Percentiles rank a stretch among this genome's conserved stretches.
These are phyloP conservation scores for Stemphylium beticola DNA, from an alignment of 2,329 filamentous ascomycete genomes.

Conservation along the genomic window DNA sequence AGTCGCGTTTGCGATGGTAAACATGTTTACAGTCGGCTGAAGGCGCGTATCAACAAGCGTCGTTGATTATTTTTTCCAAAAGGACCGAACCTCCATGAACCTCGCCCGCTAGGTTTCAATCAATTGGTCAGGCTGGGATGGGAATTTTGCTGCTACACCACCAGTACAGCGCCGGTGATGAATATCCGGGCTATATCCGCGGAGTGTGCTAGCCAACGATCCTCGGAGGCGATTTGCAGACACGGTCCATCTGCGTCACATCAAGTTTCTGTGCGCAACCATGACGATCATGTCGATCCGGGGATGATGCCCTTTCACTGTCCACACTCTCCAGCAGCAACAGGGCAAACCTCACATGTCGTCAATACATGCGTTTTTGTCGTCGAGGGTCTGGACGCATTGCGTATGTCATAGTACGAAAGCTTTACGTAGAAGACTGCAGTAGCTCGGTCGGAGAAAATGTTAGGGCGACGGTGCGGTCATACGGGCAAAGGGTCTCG, in stretches of 20 bases:
- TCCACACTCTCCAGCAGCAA: background rate
- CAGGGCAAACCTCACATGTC: constrained; percentile 5
- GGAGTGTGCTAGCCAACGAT: background rate
- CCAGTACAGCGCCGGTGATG: background rate
- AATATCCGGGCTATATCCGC: no score
- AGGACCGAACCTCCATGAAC: background rate
- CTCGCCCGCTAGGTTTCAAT: background rate
- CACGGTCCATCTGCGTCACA: background rate
- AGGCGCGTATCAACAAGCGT: no score
- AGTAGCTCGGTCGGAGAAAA: constrained; percentile 11
- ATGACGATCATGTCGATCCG: constrained; percentile 26
- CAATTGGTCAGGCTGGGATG: background rate
- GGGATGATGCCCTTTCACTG: background rate
- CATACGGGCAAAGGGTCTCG: constrained; percentile 11
- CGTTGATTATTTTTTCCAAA: no score
- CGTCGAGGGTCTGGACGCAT: constrained; percentile 4
- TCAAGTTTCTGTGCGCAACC: constrained; percentile 6
- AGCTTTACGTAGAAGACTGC: constrained; percentile 12
- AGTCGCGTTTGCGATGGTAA: no score
- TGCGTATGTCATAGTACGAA: constrained; percentile 13
- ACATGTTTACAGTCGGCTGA: no score
- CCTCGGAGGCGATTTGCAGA: constrained; percentile 11
- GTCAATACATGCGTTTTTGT: background rate
- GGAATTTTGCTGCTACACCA: background rate
- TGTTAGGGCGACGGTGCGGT: constrained; percentile 7